These are phyloP conservation scores for Plasmopara halstedii DNA, from an alignment of 352 stramenopile genomes.

Conservation along the genomic window DNA sequence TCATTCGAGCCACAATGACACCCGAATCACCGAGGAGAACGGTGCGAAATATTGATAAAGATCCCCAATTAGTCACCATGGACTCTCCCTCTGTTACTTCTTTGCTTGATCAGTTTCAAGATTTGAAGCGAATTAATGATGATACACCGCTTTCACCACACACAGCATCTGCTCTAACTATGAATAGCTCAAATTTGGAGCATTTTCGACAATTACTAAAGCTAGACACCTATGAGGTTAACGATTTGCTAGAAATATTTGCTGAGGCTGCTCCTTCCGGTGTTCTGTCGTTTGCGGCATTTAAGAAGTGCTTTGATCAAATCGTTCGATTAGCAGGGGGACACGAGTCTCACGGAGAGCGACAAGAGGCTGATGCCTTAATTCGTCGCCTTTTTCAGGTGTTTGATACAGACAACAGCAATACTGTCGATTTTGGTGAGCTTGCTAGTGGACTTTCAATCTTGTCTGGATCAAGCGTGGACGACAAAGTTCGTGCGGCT, in stretches of 20 bases:
- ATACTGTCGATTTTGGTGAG: slow-evolving; percentile 82
- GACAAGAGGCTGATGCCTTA: slow-evolving; percentile 71
- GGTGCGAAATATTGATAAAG: slow-evolving; percentile 14
- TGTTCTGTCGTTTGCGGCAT: slow-evolving; percentile 69
- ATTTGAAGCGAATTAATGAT: slow-evolving; percentile 27
- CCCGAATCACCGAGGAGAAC: slow-evolving; percentile 25
- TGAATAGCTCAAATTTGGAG: slow-evolving; percentile 76
- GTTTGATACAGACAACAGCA: slow-evolving; percentile 82
- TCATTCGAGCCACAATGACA: background rate
- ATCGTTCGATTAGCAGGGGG: slow-evolving; percentile 78
- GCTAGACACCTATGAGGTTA: slow-evolving; percentile 79
- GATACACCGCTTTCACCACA: slow-evolving; percentile 37
- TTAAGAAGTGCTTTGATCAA: slow-evolving; percentile 86
- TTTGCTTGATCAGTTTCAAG: slow-evolving; percentile 34
- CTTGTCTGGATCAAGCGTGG: slow-evolving; percentile 77
- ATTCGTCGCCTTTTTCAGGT: slow-evolving; percentile 75
- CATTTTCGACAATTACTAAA: slow-evolving; percentile 68
- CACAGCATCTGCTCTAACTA: slow-evolving; percentile 39
- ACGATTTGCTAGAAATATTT: slow-evolving; percentile 86
- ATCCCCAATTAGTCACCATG: slow-evolving; percentile 1
- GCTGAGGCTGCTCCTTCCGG: slow-evolving; percentile 70
- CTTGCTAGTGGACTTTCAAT: slow-evolving; percentile 79
- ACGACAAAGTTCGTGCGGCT: slow-evolving; percentile 78
- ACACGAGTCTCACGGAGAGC: slow-evolving; percentile 53
- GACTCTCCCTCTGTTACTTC: slow-evolving; percentile 22